These are phyloP conservation scores for carrot (Daucus carota) DNA, from an alignment of 129 eudicot species.

Conservation along the genomic window DNA sequence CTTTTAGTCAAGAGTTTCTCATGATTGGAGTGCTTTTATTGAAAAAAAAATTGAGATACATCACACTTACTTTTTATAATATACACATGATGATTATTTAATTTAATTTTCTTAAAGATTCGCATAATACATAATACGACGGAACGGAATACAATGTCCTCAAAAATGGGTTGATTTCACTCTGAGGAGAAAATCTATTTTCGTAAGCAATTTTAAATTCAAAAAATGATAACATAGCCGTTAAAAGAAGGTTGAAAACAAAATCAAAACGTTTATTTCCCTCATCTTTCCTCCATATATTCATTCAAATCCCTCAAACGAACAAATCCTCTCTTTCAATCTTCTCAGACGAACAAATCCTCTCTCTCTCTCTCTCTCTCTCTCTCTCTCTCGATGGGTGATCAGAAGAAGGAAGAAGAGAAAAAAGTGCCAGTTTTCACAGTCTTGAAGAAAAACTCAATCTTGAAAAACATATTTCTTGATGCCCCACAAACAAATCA, in stretches of 20 bases:
- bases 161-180: no score
- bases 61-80: no score
- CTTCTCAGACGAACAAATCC: neutral
- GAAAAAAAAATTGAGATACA: no score
- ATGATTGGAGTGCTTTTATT: no score
- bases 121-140: no score
- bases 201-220: neutral
- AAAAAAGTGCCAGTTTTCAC: conserved; percentile 63
- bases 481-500: conserved; percentile 26
- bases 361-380: conserved; percentile 10
- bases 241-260: neutral
- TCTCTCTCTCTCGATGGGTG: conserved; percentile 25
- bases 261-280: neutral
- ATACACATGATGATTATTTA: no score
- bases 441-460: conserved; percentile 64
- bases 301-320: conserved; percentile 4
- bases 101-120: no score
- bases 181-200: no score
- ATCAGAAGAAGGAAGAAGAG: conserved; percentile 15
- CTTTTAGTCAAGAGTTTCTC: no score
- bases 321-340: neutral
- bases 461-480: conserved; percentile 85
- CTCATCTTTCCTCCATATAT: neutral
- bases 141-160: no score
- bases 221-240: neutral